Base-by-base conservation (phyloP, 495 filamentous ascomycete genomes). In the Bombardia bombarda region DNA sequence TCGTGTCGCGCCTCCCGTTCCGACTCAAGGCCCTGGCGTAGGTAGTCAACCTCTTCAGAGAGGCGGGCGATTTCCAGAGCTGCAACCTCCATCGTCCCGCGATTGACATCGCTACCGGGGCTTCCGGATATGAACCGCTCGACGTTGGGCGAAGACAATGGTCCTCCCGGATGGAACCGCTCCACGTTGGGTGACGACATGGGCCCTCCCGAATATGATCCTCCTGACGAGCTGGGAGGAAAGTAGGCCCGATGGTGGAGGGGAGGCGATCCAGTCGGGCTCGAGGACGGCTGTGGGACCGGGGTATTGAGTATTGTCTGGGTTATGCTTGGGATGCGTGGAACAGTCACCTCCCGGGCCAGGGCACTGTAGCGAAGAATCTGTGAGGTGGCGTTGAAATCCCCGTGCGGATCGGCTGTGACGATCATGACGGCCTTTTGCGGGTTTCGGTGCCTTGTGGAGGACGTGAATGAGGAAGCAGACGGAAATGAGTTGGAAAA, bases 391-490 rank as follows among this genome's bases (percentile, higher is more conserved):
- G 92, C 87, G 53, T 97, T 96, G 69, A 87, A 95, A 59, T 98
- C 92, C 10, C 93, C 92, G 13, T 85, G 53, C 0, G 92, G 90
- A 56, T 98, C 92, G 0, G 93, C 92, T 1, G 92, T 95, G 16
- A 97, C 93, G 32, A 97, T 84, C 92, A 98, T 97, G 53, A 90
- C 77, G 0, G 84, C 86, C 58, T 87, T 92, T 59, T 95, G 90
- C 0, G 87, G 82, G 17, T 75, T 74, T 1, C 69, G 65, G 38
- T 52, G 51, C 5, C 60, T 52, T 5, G 42, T 53, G 12, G 61
- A 58, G n/a, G 73, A 40, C 14, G 61, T 60, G 31, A 66, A 68
- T 61, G 63, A 47, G 16, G 74, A 72, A 1, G 78, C 55, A 0
- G 82, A 82, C 2, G 90, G 83, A 63, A 95, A 95, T 2, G 83